Evolutionary conservation across 1,284 basidiomycete species (phyloP), one percentile per base, ranked within the genome.

Genomic region (Uromyces viciae-fabae): DNA sequence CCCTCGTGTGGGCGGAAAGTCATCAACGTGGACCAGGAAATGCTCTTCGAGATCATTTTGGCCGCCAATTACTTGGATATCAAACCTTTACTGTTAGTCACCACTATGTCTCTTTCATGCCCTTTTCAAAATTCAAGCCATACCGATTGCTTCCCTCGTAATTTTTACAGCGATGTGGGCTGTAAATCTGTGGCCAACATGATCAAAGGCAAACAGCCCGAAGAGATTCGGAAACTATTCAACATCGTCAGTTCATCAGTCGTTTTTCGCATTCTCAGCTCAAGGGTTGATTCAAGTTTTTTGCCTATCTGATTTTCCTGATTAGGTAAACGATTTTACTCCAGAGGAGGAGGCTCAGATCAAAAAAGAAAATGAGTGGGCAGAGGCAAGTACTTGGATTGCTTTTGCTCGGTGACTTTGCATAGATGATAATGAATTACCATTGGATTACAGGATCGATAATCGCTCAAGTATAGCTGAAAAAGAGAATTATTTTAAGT

Each of bases 161-260:
- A n/a, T 9, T 15, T 25, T 38, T 62, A 0, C 84, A 96, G 94
- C 83, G 97, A 99, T 86, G 95, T 99, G 82, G 97, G 97, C 0
- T 99, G 97, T 91, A 98, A 99, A 90, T 99, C 96, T 19, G 97
- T 99, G 11, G 97, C 97, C 38, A 98, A 99, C 90, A 99, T 99
- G 97, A 97, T 97, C 89, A 97, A 97, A 88, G 95, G 95, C 60
- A 97, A 97, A 90, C 94, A 94, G 9, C 94, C 94, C 22, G 93
- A 95, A 86, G 95, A 97, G 88, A 96, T 96, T 84, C 92, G 94
- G 82, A 95, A 96, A 86, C 90, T 96, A 68, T 96, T 97, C 90
- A 97, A 98, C 83, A 86, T 86, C 73, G 84, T 84, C 78, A 86
- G 85, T 73, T 62, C 66, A n/a, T n/a, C n/a, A n/a, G n/a, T n/a